Evolutionary conservation across 2,329 filamentous ascomycete species (phyloP).

Genomic region (Aureobasidium sp.): DNA sequence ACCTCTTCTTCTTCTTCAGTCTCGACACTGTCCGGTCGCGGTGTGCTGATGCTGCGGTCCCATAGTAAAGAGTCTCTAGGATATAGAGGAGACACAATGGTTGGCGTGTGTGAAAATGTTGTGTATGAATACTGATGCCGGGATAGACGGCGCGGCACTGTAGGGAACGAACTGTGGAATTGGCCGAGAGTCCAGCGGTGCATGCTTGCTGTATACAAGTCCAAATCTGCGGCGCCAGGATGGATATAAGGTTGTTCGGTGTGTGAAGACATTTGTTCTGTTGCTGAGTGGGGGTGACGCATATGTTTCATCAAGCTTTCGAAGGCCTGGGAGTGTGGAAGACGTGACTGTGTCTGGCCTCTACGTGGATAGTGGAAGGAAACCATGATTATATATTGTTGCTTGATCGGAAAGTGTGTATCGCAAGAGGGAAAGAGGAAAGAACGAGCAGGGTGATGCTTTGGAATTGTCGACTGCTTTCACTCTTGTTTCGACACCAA

Average conservation of each 20-base stretch:
- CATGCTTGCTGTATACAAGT: background rate
- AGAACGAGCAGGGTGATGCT: background rate
- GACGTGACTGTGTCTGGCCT: background rate
- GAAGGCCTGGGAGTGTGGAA: conserved; percentile 1
- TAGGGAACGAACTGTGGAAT: background rate
- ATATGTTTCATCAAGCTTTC: background rate
- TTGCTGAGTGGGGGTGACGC: background rate
- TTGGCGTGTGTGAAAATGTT: background rate
- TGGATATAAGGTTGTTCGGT: background rate
- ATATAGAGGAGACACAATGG: background rate
- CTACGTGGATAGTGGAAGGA: conserved; percentile 2
- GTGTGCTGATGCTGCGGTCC: background rate
- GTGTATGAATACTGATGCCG: background rate
- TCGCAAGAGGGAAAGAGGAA: background rate
- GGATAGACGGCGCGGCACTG: background rate
- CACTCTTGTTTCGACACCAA: background rate
- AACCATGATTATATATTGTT: background rate
- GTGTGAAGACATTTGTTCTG: background rate
- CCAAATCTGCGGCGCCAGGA: background rate
- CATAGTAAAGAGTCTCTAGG: background rate
- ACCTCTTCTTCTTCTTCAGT: background rate
- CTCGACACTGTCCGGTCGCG: background rate
- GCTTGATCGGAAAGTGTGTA: background rate
- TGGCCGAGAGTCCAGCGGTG: background rate
- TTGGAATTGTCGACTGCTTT: background rate